Percentiles rank a stretch among this genome's conserved stretches.
Evolutionary conservation across 1,139 yeast genomes (phyloP).

Genomic region (Wickerhamomyces sp.): DNA sequence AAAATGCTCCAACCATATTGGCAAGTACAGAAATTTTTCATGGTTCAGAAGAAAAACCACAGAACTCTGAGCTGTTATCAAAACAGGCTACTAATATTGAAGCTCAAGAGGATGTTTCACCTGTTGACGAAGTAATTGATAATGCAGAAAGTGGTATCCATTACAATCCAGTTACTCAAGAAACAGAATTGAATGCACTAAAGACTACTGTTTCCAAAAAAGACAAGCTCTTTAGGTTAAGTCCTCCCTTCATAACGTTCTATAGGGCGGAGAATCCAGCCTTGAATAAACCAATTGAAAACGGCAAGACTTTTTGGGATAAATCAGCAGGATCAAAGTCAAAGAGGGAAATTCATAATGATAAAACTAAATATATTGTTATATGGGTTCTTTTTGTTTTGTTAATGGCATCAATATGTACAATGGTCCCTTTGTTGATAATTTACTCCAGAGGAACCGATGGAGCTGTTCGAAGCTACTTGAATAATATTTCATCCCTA

Average conservation of each 20-base stretch:
- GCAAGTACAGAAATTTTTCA: no score
- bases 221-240: constrained; percentile 1
- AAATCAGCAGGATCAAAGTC: constrained; percentile 2
- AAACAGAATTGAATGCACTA: constrained; percentile 16
- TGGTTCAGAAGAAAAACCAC: no score
- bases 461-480: constrained; percentile 13
- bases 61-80: no score
- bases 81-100: no score
- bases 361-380: constrained; percentile 8
- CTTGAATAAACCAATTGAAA: constrained; percentile 6
- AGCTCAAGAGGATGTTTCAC: not conserved
- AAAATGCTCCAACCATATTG: no score
- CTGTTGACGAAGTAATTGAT: not conserved
- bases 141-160: not conserved
- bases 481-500: constrained; percentile 15
- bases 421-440: constrained; percentile 19
- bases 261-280: constrained; percentile 15
- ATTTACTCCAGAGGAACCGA: constrained; percentile 23
- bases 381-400: constrained; percentile 21
- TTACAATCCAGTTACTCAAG: constrained; percentile 10
- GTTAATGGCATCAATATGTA: constrained; percentile 18
- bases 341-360: not conserved
- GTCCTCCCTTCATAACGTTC: constrained; percentile 10
- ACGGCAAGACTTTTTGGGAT: constrained; percentile 1
- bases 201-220: not conserved